phyloP scores from a whole-genome alignment of 2,329 filamentous ascomycete species.

The Xylaria sp. region DNA sequence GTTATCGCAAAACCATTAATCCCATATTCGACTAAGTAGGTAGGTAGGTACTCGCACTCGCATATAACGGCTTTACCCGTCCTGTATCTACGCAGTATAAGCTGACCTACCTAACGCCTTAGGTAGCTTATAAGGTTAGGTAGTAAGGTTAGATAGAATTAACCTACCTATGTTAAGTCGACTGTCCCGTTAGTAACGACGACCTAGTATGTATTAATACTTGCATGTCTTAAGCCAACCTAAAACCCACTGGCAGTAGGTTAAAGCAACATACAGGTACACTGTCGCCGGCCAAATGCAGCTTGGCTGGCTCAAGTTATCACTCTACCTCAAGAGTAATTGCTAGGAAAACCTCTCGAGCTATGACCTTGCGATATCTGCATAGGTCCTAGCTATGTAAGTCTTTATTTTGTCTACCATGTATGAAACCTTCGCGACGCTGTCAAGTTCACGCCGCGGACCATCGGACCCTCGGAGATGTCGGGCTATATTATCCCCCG shows the following conservation, averaged over 20 bases:
- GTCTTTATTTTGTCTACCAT: not conserved
- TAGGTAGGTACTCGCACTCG: no score
- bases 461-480: conserved; percentile 2
- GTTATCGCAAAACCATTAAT: not conserved
- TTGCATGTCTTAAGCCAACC: no score
- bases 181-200: no score
- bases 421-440: not conserved
- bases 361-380: not conserved
- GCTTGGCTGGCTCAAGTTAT: not conserved
- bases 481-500: not conserved
- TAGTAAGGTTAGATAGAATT: no score
- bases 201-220: no score
- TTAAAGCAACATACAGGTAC: no score
- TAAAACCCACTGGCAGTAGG: no score
- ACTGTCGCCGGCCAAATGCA: no score
- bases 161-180: no score
- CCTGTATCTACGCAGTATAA: not conserved
- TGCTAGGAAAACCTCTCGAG: not conserved
- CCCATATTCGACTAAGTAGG: no score
- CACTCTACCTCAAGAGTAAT: not conserved
- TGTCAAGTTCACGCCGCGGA: not conserved
- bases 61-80: not conserved
- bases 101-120: not conserved
- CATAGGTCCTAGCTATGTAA: not conserved
- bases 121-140: not conserved